These are phyloP conservation scores for Porcisia hertigi DNA, from an alignment of 208 protist species.

Conservation along the genomic window DNA sequence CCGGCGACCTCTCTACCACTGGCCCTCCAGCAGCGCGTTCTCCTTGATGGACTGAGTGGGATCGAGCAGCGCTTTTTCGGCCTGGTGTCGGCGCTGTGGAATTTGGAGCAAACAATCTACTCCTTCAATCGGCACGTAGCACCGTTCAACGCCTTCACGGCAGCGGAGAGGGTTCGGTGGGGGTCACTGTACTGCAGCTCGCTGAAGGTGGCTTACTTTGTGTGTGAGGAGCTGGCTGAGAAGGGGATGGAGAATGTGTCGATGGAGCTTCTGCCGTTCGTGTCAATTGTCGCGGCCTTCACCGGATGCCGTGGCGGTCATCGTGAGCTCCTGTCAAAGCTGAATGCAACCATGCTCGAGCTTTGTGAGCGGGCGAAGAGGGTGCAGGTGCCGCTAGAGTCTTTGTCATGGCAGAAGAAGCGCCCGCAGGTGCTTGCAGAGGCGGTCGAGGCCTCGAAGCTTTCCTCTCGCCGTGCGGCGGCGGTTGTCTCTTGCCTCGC, in stretches of 20 bases:
- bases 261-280: constrained; percentile 50
- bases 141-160: constrained; percentile 54
- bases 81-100: constrained; percentile 27
- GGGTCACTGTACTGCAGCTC: constrained; percentile 65
- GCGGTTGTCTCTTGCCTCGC: constrained; percentile 61
- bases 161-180: constrained; percentile 51
- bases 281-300: constrained; percentile 65
- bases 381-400: constrained; percentile 62
- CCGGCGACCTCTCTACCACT: constrained; percentile 7
- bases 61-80: constrained; percentile 20
- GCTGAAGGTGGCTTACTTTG: constrained; percentile 63
- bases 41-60: constrained; percentile 8
- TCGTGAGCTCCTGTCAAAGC: constrained; percentile 64
- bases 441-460: constrained; percentile 23
- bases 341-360: constrained; percentile 61
- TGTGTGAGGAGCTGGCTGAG: constrained; percentile 59
- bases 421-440: constrained; percentile 40
- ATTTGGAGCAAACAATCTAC: constrained; percentile 45
- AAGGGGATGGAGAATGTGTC: constrained; percentile 57
- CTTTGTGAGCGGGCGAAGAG: constrained; percentile 69
- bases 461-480: constrained; percentile 20
- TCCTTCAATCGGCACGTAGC: constrained; percentile 60
- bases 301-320: constrained; percentile 72
- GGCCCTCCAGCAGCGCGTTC: constrained; percentile 30
- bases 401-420: constrained; percentile 25